Percentiles rank a stretch among this genome's conserved stretches.
Conservation (phyloP, 2,329 filamentous ascomycete species). For the Didymella exigua region DNA sequence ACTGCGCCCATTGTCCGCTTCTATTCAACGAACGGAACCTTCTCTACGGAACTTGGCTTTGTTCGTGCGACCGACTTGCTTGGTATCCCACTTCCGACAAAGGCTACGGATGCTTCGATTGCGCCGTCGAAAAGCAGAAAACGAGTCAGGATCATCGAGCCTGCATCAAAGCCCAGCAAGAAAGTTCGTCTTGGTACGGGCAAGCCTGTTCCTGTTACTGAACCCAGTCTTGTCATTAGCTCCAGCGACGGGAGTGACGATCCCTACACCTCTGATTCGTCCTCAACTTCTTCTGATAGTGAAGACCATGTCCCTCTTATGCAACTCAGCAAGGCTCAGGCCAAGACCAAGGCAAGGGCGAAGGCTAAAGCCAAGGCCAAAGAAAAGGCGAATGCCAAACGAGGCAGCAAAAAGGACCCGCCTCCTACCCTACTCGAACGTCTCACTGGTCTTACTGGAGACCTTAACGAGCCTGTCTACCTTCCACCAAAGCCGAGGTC, state of each 20-base stretch:
- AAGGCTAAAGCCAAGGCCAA: conserved; percentile 1
- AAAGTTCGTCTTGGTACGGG: conserved; percentile 8
- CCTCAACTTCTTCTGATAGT: conserved; percentile 11
- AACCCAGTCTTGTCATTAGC: neutral
- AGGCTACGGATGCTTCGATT: neutral
- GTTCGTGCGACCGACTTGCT: conserved; percentile 15
- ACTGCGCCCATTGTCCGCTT: conserved; percentile 39
- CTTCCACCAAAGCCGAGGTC: conserved; percentile 22
- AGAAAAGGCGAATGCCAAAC: conserved; percentile 15
- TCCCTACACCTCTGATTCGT: neutral
- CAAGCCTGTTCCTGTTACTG: neutral
- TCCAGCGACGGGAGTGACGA: conserved; percentile 20
- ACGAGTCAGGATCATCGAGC: conserved; percentile 27
- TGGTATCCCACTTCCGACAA: neutral
- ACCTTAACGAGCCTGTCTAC: conserved; percentile 38
- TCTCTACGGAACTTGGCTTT: conserved; percentile 49
- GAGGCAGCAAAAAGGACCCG: conserved; percentile 14
- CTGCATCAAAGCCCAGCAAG: conserved; percentile 20
- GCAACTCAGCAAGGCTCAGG: conserved; percentile 3
- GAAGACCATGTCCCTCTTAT: conserved; percentile 18
- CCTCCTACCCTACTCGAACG: conserved; percentile 40
- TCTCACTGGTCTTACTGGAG: conserved; percentile 43
- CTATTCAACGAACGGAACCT: conserved; percentile 51
- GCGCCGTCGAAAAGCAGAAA: conserved; percentile 22
- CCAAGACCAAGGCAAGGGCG: neutral